Conservation (phyloP, 768 basidiomycete genomes). For the Panellus pusillus region DNA sequence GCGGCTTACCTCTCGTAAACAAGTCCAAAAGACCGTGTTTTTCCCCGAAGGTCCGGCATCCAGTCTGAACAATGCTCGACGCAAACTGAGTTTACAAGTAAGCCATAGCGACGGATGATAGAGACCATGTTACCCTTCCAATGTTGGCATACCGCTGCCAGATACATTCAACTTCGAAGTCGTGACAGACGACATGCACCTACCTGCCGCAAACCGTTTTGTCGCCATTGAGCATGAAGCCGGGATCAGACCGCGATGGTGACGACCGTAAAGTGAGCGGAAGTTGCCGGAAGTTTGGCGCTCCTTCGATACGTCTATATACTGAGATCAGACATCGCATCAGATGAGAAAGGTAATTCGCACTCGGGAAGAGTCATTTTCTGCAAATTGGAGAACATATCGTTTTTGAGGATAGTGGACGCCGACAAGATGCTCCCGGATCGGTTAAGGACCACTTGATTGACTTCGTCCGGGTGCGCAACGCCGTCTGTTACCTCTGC, state of each 20-base stretch:
- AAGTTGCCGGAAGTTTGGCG: conserved; percentile 88
- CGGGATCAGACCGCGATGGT: conserved; percentile 27
- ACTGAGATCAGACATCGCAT: neutral
- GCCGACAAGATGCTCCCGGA: conserved; percentile 86
- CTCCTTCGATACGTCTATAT: conserved; percentile 81
- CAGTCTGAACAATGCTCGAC: conserved; percentile 75
- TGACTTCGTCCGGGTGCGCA: conserved; percentile 89
- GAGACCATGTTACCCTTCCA: conserved; percentile 61
- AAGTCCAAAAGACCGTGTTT: conserved; percentile 90
- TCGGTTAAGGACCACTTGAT: conserved; percentile 80
- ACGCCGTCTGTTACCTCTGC: conserved; percentile 64
- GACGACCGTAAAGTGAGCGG: conserved; percentile 57
- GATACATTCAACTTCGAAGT: conserved; percentile 18
- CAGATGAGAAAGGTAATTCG: conserved; percentile 26
- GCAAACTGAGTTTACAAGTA: conserved; percentile 48
- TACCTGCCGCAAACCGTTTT: conserved; percentile 82
- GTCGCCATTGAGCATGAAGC: conserved; percentile 41
- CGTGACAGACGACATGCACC: conserved; percentile 11
- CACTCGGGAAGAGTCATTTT: conserved; percentile 96
- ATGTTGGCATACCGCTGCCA: conserved; percentile 90
- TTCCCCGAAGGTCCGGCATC: conserved; percentile 77
- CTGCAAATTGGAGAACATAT: conserved; percentile 91
- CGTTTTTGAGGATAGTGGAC: conserved; percentile 92
- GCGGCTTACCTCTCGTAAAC: conserved; percentile 72
- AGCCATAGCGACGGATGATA: neutral